phyloP scores from a whole-genome alignment of 148 eudicot species.

The Heliamphora exappendiculata region DNA sequence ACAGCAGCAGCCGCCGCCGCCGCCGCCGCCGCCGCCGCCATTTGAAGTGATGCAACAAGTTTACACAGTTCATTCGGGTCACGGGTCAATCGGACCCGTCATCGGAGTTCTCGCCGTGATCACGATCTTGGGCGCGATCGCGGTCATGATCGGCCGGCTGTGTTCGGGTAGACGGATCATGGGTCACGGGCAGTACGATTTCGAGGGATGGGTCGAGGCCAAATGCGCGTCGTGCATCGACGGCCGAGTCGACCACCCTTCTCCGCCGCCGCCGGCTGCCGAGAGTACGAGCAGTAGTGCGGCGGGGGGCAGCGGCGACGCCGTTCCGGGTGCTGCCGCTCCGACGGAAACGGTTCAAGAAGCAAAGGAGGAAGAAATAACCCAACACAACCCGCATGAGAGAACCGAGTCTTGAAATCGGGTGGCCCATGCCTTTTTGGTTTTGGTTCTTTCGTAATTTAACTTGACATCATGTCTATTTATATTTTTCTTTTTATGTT shows the following conservation, averaged over 20 bases:
- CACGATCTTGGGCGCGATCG: constrained; percentile 31
- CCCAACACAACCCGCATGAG: constrained; percentile 3
- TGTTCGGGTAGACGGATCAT: constrained; percentile 35
- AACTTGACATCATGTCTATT: not conserved
- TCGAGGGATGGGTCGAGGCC: constrained; percentile 37
- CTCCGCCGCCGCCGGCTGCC: not conserved
- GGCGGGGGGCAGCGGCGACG: not conserved
- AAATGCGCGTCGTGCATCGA: constrained; percentile 22
- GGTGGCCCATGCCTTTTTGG: no score
- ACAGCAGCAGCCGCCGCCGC: constrained; percentile 18
- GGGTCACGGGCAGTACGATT: constrained; percentile 42
- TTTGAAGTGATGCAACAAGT: constrained; percentile 25
- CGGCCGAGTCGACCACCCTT: constrained; percentile 18
- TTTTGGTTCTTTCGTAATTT: not conserved
- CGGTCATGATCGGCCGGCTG: constrained; percentile 40
- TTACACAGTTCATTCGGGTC: constrained; percentile 13
- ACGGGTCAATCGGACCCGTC: constrained; percentile 44
- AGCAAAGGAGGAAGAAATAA: not conserved
- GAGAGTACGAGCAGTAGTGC: constrained; percentile 1
- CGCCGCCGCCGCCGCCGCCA: constrained; percentile 27
- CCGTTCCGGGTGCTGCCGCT: constrained; percentile 1
- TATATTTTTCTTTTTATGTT: not conserved
- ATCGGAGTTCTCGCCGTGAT: constrained; percentile 38
- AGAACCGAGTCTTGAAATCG: not conserved
- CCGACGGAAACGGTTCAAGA: not conserved